These are phyloP conservation scores for Gymnopilus dilepis DNA, from an alignment of 768 basidiomycete genomes.

Conservation along the genomic window DNA sequence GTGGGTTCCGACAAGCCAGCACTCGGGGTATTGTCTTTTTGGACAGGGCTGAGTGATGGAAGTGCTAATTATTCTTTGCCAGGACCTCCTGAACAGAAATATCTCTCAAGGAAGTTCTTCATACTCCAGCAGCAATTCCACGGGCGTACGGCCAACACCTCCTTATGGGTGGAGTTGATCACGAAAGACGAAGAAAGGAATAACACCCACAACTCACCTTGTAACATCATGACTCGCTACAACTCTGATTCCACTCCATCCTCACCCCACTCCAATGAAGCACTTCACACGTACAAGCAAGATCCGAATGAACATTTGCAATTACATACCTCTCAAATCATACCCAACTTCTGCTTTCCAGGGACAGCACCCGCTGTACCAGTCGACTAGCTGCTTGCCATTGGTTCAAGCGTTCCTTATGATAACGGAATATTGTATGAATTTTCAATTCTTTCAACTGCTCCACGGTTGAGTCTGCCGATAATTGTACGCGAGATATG, in stretches of 20 bases:
- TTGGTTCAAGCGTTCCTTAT: neutral
- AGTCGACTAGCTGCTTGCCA: neutral
- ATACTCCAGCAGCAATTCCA: neutral
- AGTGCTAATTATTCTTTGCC: neutral
- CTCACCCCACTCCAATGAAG: neutral
- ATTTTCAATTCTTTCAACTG: slow-evolving; percentile 6
- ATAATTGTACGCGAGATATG: neutral
- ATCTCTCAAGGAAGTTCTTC: neutral
- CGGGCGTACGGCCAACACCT: neutral
- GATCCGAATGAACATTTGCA: neutral
- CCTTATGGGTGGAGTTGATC: neutral
- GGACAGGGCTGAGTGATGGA: neutral
- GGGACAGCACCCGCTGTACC: neutral
- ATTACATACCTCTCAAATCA: no score
- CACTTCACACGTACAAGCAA: neutral
- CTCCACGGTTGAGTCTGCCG: neutral
- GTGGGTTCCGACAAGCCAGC: neutral
- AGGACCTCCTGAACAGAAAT: neutral
- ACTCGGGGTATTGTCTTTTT: neutral
- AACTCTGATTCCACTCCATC: neutral
- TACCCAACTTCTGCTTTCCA: no score
- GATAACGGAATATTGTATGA: neutral
- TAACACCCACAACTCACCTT: neutral
- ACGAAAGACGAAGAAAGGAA: neutral
- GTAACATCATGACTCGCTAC: neutral